Evolutionary conservation across 2,329 filamentous ascomycete species (phyloP).

Genomic region (Neofusicoccum parvum): DNA sequence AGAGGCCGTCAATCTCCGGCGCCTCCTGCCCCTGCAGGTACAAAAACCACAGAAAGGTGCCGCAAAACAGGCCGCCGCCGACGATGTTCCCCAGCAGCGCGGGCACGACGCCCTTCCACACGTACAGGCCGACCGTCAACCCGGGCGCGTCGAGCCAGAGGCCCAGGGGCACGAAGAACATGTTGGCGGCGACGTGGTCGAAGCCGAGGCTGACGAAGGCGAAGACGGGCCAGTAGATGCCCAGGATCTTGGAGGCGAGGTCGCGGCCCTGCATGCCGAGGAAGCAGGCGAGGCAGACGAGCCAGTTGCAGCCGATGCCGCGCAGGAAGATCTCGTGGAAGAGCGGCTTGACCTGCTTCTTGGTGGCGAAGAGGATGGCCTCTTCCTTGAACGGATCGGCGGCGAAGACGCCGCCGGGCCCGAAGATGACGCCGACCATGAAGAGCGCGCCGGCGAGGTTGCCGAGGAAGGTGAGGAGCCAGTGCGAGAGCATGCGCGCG

Average conservation of each 20-base stretch:
- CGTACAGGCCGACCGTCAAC: constrained; percentile 30
- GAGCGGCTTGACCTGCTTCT: constrained; percentile 26
- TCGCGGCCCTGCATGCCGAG: constrained; percentile 30
- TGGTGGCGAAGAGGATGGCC: constrained; percentile 25
- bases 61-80: constrained; percentile 24
- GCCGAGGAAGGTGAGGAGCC: constrained; percentile 52
- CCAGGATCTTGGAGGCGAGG: constrained; percentile 27
- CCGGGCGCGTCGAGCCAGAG: constrained; percentile 28
- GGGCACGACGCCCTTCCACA: constrained; percentile 34
- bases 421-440: constrained; percentile 51
- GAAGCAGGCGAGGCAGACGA: constrained; percentile 30
- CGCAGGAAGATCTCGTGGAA: constrained; percentile 29
- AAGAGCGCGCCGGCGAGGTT: constrained; percentile 55
- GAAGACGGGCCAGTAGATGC: constrained; percentile 33
- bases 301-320: constrained; percentile 30
- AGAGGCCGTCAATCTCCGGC: background rate
- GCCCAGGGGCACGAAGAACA: constrained; percentile 33
- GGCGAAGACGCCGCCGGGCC: constrained; percentile 53
- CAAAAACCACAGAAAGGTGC: constrained; percentile 11
- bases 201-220: constrained; percentile 31
- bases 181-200: constrained; percentile 34
- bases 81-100: constrained; percentile 30
- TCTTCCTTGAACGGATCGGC: constrained; percentile 24
- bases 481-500: constrained; percentile 43
- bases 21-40: constrained; percentile 1